Conservation (phyloP, 345 rosid species). For the Rhizophora apiculata region DNA sequence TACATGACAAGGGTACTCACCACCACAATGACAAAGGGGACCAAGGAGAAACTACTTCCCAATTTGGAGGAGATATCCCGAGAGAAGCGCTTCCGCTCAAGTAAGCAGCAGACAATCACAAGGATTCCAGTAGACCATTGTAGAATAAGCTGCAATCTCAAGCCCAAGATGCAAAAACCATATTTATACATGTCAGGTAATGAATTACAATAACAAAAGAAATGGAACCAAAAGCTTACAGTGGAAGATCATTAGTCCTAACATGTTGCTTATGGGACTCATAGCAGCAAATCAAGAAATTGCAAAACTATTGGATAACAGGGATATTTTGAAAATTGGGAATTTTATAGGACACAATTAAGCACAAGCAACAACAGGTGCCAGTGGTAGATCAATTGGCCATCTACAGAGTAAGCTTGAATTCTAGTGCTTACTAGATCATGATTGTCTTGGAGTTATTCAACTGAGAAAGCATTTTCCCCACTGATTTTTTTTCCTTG, state of each 20-base stretch:
- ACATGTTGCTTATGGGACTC: slow-evolving; percentile 15
- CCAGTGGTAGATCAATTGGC: not conserved
- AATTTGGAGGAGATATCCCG: slow-evolving; percentile 73
- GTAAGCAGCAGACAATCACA: slow-evolving; percentile 75
- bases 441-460: not conserved
- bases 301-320: slow-evolving; percentile 6
- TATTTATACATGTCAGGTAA: slow-evolving; percentile 51
- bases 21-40: slow-evolving; percentile 87
- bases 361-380: not conserved
- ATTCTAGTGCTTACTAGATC: not conserved
- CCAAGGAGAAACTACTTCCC: slow-evolving; percentile 95
- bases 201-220: slow-evolving; percentile 37
- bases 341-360: slow-evolving; percentile 4
- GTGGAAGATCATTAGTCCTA: slow-evolving; percentile 33
- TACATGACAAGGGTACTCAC: slow-evolving; percentile 41
- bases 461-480: too few relatives aligned
- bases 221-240: slow-evolving; percentile 34
- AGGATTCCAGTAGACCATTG: slow-evolving; percentile 89
- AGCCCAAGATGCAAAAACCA: slow-evolving; percentile 49
- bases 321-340: slow-evolving; percentile 12
- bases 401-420: not conserved
- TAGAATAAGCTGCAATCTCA: slow-evolving; percentile 94
- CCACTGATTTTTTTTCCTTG: too few relatives aligned
- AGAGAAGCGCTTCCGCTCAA: slow-evolving; percentile 61
- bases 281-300: slow-evolving; percentile 13